phyloP scores from a whole-genome alignment of 1,284 basidiomycete genomes.

The Leccinum pachyderme region DNA sequence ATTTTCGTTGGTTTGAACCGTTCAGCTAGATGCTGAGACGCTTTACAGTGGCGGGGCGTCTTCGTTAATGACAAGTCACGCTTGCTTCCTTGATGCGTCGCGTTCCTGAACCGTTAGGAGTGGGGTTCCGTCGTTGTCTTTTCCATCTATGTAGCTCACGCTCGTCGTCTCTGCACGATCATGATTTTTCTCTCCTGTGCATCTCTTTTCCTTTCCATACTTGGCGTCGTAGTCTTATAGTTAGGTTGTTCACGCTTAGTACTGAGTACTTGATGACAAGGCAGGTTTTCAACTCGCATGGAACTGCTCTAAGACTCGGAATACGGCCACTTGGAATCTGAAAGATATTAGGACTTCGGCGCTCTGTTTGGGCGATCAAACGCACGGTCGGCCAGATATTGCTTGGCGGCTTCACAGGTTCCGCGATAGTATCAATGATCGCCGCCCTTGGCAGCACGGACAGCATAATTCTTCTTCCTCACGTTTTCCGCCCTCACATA shows the following conservation, averaged over 20 bases:
- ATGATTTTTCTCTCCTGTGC: background rate
- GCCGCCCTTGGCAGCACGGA: too few relatives aligned
- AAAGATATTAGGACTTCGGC: background rate
- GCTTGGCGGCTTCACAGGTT: too few relatives aligned
- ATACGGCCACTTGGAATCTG: too few relatives aligned
- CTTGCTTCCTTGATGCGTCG: constrained; percentile 21
- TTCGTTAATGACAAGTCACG: constrained; percentile 27
- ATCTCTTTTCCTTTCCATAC: background rate
- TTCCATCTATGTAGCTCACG: constrained; percentile 1
- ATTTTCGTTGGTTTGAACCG: background rate
- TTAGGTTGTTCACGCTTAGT: constrained; percentile 4
- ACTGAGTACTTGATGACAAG: constrained; percentile 14
- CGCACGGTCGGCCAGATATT: too few relatives aligned
- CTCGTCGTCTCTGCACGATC: background rate
- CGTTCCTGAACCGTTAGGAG: background rate
- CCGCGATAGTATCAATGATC: too few relatives aligned
- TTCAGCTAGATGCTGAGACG: background rate
- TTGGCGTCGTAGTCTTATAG: background rate
- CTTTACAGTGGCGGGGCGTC: constrained; percentile 6
- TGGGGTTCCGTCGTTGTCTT: background rate
- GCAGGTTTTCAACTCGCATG: background rate
- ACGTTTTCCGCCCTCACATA: constrained; percentile 21
- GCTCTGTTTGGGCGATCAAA: too few relatives aligned
- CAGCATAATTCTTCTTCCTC: too few relatives aligned
- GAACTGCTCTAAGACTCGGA: background rate